Evolutionary conservation across 2,329 filamentous ascomycete species (phyloP).

Genomic region (Aspergillus caelatus): DNA sequence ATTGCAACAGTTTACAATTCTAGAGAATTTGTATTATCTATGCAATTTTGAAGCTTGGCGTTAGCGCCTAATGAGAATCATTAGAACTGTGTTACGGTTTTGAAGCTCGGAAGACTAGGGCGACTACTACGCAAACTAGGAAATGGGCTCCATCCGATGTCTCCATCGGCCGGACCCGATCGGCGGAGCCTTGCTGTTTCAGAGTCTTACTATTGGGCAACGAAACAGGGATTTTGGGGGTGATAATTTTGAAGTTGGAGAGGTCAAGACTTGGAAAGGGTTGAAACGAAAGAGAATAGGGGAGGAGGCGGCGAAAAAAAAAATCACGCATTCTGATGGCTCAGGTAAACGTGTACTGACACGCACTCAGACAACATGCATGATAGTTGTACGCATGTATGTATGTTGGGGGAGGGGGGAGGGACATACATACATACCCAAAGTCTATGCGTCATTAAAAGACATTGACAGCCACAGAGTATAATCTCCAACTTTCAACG

Average conservation of each 20-base stretch:
- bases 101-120: neutral
- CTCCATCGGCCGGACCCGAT: constrained; percentile 28
- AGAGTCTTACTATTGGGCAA: constrained; percentile 12
- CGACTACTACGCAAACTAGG: constrained; percentile 1
- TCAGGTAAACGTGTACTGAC: neutral
- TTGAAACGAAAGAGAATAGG: neutral
- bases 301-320: neutral
- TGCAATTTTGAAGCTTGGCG: neutral
- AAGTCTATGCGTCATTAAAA: neutral
- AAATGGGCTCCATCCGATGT: constrained; percentile 18
- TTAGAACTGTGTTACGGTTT: neutral
- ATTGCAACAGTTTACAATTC: neutral
- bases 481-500: neutral
- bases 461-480: neutral
- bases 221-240: constrained; percentile 9
- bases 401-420: neutral
- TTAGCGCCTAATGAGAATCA: neutral
- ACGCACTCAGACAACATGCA: neutral
- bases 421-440: neutral
- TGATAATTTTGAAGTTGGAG: constrained; percentile 7
- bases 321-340: constrained; percentile 17
- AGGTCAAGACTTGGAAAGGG: constrained; percentile 3
- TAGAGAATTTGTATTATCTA: neutral
- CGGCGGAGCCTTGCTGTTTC: constrained; percentile 15
- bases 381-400: neutral